phyloP scores from a whole-genome alignment of 1,139 yeast genomes.

The Blastobotrys arbuscula region DNA sequence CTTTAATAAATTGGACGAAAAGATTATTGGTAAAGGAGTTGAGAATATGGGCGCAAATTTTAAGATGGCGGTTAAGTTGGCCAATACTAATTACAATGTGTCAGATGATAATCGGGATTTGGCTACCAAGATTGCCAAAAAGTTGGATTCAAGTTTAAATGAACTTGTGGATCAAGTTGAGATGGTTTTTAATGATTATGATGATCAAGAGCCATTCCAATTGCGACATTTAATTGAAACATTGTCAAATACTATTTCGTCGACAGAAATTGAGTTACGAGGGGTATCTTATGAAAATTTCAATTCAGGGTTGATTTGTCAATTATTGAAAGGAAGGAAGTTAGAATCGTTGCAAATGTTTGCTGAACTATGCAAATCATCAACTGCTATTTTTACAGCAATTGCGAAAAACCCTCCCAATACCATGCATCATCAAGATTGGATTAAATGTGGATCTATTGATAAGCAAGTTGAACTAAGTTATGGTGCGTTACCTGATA shows the following conservation, averaged over 20 bases:
- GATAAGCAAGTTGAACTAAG: not conserved
- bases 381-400: constrained; percentile 5
- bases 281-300: constrained; percentile 41
- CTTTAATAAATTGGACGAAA: not conserved
- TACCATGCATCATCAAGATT: not conserved
- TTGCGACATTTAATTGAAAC: constrained; percentile 11
- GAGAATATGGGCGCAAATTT: constrained; percentile 8
- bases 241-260: constrained; percentile 51
- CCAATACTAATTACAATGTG: not conserved
- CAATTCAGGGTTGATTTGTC: constrained; percentile 40
- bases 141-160: constrained; percentile 1
- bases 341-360: constrained; percentile 47
- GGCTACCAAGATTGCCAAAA: not conserved
- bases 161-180: not conserved
- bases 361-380: constrained; percentile 26
- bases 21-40: constrained; percentile 3
- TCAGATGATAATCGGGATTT: not conserved
- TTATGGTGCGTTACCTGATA: not conserved
- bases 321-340: constrained; percentile 56
- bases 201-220: not conserved
- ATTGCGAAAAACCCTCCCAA: not conserved
- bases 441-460: not conserved
- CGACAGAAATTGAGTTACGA: constrained; percentile 62
- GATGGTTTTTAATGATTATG: not conserved
- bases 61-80: not conserved